A percentile compares a stretch with the other conserved stretches of the same genome.
phyloP scores from a whole-genome alignment of 2,329 filamentous ascomycete species.

The Fusarium piperis region DNA sequence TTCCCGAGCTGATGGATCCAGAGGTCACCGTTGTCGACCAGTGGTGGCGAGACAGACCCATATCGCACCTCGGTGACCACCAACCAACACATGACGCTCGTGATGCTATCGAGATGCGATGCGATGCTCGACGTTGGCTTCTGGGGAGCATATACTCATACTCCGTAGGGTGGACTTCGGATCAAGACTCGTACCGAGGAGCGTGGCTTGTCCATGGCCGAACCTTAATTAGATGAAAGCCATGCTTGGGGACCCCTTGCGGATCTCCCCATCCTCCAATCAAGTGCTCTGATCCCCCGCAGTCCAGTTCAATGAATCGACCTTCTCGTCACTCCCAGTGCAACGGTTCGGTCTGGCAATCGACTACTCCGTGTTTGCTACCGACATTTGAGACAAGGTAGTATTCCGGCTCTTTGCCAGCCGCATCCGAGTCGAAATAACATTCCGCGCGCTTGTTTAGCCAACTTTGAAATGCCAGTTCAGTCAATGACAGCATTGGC shows the following conservation, averaged over 20 bases:
- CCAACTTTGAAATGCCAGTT: background rate
- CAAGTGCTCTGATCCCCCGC: conserved; percentile 11
- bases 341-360: conserved; percentile 19
- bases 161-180: background rate
- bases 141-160: background rate
- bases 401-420: conserved; percentile 15
- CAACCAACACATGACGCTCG: background rate
- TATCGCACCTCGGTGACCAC: background rate
- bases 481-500: background rate
- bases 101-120: background rate
- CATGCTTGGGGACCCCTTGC: conserved; percentile 21
- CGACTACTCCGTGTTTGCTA: conserved; percentile 15
- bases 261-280: conserved; percentile 29
- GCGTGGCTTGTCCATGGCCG: conserved; percentile 23
- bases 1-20: background rate
- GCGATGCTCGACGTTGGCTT: background rate
- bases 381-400: conserved; percentile 24
- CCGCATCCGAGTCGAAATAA: conserved; percentile 13
- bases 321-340: conserved; percentile 10
- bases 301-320: background rate
- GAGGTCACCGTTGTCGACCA: background rate
- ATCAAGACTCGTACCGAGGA: conserved; percentile 13
- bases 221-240: conserved; percentile 38
- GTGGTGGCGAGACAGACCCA: background rate
- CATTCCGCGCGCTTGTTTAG: background rate